Evolutionary conservation across 441 rosid genomes (phyloP).

Genomic region (Heliophila coronopifolia): DNA sequence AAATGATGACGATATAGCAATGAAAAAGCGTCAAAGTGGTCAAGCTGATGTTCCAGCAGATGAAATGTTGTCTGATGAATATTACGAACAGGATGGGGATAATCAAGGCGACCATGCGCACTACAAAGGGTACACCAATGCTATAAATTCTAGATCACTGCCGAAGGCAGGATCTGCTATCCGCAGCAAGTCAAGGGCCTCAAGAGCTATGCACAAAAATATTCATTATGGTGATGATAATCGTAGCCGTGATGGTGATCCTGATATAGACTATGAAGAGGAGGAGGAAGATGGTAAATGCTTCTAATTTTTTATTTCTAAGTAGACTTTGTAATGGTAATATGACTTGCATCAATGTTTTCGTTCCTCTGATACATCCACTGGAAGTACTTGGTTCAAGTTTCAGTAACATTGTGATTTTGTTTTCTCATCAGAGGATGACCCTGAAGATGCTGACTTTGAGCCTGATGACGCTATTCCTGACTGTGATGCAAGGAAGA

Average conservation of each 20-base stretch:
- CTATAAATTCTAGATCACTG: slow-evolving; percentile 48
- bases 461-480: slow-evolving; percentile 62
- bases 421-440: slow-evolving; percentile 64
- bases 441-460: slow-evolving; percentile 93
- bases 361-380: neutral
- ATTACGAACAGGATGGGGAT: slow-evolving; percentile 98
- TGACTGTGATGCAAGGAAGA: slow-evolving; percentile 34
- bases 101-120: slow-evolving; percentile 71
- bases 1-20: slow-evolving; percentile 50
- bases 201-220: slow-evolving; percentile 39
- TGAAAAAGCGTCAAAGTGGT: slow-evolving; percentile 47
- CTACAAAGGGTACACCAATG: slow-evolving; percentile 47
- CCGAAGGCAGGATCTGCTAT: slow-evolving; percentile 42
- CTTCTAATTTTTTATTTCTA: slow-evolving; percentile 16
- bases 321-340: neutral
- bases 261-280: slow-evolving; percentile 66
- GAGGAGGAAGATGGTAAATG: slow-evolving; percentile 83
- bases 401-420: slow-evolving; percentile 29
- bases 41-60: slow-evolving; percentile 87
- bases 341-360: slow-evolving; percentile 2
- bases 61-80: slow-evolving; percentile 99
- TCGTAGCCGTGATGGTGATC: slow-evolving; percentile 46
- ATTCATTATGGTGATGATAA: slow-evolving; percentile 32
- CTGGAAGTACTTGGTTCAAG: slow-evolving; percentile 6
- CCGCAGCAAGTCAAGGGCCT: slow-evolving; percentile 44